Conservation (phyloP, 1,284 basidiomycete genomes). For the Agroathelia rolfsii region DNA sequence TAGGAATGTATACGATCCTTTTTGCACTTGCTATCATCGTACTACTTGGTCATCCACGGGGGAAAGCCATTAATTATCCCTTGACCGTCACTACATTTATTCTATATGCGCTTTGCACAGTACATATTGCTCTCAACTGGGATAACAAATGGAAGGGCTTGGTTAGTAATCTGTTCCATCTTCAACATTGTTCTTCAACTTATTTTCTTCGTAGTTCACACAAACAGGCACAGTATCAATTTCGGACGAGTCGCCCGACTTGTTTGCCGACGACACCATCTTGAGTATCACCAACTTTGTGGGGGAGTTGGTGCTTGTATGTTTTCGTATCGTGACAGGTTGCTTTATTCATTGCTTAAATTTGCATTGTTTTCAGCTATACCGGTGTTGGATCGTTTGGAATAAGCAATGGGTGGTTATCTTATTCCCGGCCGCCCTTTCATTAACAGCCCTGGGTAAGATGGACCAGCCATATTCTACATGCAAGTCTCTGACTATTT, state of each 20-base stretch:
- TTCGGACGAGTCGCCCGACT: conserved; percentile 20
- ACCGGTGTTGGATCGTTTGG: conserved; percentile 31
- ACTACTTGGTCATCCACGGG: conserved; percentile 11
- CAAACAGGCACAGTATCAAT: conserved; percentile 16
- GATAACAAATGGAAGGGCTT: conserved; percentile 24
- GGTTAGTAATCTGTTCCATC: too few species aligned
- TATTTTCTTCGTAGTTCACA: conserved; percentile 11
- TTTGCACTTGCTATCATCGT: too few species aligned
- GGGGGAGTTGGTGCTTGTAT: conserved; percentile 25
- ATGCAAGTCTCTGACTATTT: too few species aligned
- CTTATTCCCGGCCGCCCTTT: conserved; percentile 21
- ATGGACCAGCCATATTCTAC: too few species aligned
- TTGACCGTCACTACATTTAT: conserved; percentile 18
- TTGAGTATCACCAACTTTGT: conserved; percentile 27
- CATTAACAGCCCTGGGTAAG: conserved; percentile 24
- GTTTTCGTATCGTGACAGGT: too few species aligned
- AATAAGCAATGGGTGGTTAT: conserved; percentile 19
- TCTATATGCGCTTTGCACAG: conserved; percentile 24
- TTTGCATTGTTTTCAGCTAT: too few species aligned
- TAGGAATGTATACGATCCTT: too few species aligned
- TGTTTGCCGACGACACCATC: conserved; percentile 22
- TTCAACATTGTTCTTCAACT: background rate
- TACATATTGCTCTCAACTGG: conserved; percentile 28
- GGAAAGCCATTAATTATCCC: conserved; percentile 12
- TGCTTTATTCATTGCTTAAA: too few species aligned